phyloP scores from a whole-genome alignment of 805 yeast species.

The Saccharomycopsis selenospora region DNA sequence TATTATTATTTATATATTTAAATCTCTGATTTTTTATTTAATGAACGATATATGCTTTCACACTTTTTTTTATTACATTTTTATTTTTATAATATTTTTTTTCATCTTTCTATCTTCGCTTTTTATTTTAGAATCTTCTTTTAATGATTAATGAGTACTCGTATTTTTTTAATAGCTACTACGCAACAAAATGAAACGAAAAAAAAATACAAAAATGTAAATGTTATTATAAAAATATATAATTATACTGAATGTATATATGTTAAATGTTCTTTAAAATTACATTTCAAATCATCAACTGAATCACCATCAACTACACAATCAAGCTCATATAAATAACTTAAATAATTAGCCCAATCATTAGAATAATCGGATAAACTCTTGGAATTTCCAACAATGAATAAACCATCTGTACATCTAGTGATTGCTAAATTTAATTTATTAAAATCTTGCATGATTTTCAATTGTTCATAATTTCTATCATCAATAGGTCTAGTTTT shows the following conservation, averaged over 20 bases:
- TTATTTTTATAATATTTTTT: no score
- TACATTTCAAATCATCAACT: constrained; percentile 4
- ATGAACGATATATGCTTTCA: no score
- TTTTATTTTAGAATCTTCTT: no score
- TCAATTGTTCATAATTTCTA: constrained; percentile 13
- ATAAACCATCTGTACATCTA: constrained; percentile 36
- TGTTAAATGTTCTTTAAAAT: constrained; percentile 13
- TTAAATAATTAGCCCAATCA: constrained; percentile 16
- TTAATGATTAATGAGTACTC: no score
- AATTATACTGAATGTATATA: constrained; percentile 8
- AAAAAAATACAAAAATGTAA: no score
- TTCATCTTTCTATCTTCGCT: no score
- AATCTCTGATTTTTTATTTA: no score
- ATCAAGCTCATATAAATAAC: constrained; percentile 17
- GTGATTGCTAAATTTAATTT: constrained; percentile 41
- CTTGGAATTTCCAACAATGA: constrained; percentile 38
- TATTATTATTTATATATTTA: no score
- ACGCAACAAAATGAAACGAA: no score
- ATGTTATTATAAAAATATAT: no score
- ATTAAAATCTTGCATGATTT: constrained; percentile 28
- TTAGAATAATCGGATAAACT: constrained; percentile 10
- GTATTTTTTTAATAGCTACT: background rate
- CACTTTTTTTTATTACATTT: no score
- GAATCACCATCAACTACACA: constrained; percentile 17
- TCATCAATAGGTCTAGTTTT: constrained; percentile 24